phyloP scores from a whole-genome alignment of 2,329 filamentous ascomycete genomes.

The Trematosphaeria pertusa region DNA sequence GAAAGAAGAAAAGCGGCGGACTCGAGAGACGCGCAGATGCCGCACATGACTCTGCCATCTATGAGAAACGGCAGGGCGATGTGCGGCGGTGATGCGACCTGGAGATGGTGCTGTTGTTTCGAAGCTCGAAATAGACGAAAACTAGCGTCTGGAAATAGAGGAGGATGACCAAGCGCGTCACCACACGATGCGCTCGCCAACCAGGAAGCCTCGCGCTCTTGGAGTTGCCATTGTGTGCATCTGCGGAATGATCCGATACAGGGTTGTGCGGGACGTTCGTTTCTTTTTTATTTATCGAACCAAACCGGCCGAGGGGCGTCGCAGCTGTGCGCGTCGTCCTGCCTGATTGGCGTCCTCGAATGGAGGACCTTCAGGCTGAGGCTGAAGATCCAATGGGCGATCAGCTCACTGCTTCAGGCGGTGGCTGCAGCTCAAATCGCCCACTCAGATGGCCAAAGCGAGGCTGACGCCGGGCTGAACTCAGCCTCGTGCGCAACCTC shows the following conservation, averaged over 20 bases:
- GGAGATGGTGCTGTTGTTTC: not conserved
- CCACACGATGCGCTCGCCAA: constrained; percentile 25
- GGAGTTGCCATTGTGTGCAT: constrained; percentile 24
- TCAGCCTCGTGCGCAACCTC: constrained; percentile 46
- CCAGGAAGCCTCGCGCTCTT: constrained; percentile 29
- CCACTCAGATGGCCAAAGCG: constrained; percentile 47
- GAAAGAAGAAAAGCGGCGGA: constrained; percentile 20
- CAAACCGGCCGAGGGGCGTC: constrained; percentile 30
- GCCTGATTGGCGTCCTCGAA: constrained; percentile 13
- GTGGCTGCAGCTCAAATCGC: constrained; percentile 44
- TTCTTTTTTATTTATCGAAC: constrained; percentile 42
- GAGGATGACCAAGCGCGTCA: constrained; percentile 34
- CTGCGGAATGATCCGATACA: constrained; percentile 41
- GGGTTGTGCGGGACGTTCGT: constrained; percentile 37
- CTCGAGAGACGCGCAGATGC: constrained; percentile 20
- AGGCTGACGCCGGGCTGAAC: constrained; percentile 47
- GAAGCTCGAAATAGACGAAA: constrained; percentile 15
- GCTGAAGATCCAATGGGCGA: constrained; percentile 41
- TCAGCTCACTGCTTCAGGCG: constrained; percentile 44
- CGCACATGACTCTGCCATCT: constrained; percentile 10
- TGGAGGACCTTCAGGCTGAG: constrained; percentile 36
- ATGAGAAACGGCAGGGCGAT: constrained; percentile 12
- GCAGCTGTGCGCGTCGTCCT: constrained; percentile 4
- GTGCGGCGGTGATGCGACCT: constrained; percentile 9
- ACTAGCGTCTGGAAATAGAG: constrained; percentile 23